Base-by-base conservation (phyloP, 108 stramenopile species). In the Skeletonema potamos region DNA sequence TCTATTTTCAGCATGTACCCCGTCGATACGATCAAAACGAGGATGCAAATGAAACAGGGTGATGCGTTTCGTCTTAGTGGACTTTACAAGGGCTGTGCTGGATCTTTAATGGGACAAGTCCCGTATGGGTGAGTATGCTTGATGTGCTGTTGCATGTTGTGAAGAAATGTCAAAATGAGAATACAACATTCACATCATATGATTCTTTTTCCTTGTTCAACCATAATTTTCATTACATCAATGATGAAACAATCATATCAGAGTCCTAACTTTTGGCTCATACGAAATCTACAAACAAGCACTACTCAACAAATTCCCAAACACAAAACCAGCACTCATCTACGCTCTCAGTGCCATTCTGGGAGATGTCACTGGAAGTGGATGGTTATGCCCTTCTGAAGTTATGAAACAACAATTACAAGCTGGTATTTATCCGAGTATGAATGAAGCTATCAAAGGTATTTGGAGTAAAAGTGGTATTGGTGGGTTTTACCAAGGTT, bases 21-120 rank as follows among this genome's bases (percentile, higher is more conserved):
- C 15, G 76, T 96, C 26, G 94, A 96, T 69, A 89, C 89, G 10
- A 86, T 93, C 60, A 96, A 96, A 72, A 96, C 94, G n/a, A 39
- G 92, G n/a, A 86, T 96, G 70, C 91, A 93, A 70, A 87, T 89
- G 73, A 77, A 79, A 9, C 80, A 82, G 62, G 68, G 82, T 27
- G 86, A 87, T 62, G 79, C 87, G 13, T 85, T 87, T 27, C 61
- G 73, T 32, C 24, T 82, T 43, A 61, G 30, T 7, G 87, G 90
- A 15, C 67, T 93, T 22, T 91, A 86, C 62, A 77, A 65, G 36
- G 90, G 89, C 0, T 78, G 89, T 24, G 68, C 54, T 27, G 88
- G 88, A 20, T 81, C 84, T 54, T 72, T 93, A 26, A 34, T 89
- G 12, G 92, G 92, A 12, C 92, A 93, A 65, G 82, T 93, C 12